A percentile compares a stretch with the other conserved stretches of the same genome.
phyloP scores from a whole-genome alignment of 345 rosid species.

The Lepidium aucheri region DNA sequence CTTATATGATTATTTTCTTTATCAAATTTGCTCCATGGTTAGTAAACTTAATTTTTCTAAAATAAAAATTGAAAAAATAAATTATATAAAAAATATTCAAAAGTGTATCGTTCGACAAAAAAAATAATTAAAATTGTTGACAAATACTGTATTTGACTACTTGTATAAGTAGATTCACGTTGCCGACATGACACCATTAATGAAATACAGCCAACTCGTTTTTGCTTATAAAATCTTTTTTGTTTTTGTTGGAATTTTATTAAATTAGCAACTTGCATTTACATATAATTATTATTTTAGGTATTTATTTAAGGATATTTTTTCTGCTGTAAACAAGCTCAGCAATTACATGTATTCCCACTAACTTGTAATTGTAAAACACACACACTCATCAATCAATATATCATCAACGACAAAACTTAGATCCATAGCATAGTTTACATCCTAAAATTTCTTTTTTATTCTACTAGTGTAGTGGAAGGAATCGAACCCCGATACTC shows the following conservation, averaged over 20 bases:
- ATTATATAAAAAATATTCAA: too few relatives aligned
- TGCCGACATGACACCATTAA: slow-evolving; percentile 7
- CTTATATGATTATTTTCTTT: not conserved
- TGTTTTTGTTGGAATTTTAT: not conserved
- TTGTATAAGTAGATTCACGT: slow-evolving; percentile 5
- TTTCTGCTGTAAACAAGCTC: slow-evolving; percentile 5
- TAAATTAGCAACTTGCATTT: slow-evolving; percentile 3
- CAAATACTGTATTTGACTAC: not conserved
- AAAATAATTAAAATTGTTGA: too few relatives aligned
- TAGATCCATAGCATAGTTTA: too few relatives aligned
- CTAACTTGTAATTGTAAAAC: not conserved
- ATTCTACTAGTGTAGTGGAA: too few relatives aligned
- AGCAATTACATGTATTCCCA: not conserved
- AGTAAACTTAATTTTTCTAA: not conserved
- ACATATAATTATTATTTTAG: not conserved
- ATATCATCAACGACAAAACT: too few relatives aligned
- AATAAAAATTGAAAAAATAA: too few relatives aligned
- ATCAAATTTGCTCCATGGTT: not conserved
- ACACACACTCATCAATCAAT: too few relatives aligned
- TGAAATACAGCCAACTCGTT: not conserved
- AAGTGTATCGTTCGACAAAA: too few relatives aligned
- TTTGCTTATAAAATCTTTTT: not conserved
- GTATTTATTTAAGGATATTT: not conserved
- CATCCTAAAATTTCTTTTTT: too few relatives aligned
- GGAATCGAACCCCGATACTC: too few relatives aligned